Percentiles rank a stretch among this genome's conserved stretches.
These are phyloP conservation scores for Fusarium subglutinans DNA, from an alignment of 2,329 filamentous ascomycete species.

Conservation along the genomic window DNA sequence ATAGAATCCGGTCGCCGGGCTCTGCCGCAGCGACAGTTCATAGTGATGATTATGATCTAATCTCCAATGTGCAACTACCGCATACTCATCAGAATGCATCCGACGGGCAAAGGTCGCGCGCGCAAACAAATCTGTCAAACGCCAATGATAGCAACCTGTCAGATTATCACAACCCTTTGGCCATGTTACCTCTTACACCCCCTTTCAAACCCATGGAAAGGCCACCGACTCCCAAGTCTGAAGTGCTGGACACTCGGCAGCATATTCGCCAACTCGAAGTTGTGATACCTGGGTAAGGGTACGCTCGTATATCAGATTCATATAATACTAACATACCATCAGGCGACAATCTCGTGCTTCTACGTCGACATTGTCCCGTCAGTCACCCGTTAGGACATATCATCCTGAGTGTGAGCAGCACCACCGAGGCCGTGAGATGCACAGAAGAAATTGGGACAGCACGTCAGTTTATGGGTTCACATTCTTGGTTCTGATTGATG, in stretches of 20 bases:
- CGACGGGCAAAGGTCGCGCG: not conserved
- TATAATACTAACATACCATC: not conserved
- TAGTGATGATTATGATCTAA: conserved; percentile 48
- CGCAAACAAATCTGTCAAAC: not conserved
- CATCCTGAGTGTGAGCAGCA: not conserved
- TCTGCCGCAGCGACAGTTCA: conserved; percentile 49
- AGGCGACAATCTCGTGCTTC: not conserved
- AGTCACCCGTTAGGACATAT: not conserved
- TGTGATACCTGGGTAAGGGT: not conserved
- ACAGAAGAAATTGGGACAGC: conserved; percentile 10
- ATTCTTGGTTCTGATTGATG: not conserved
- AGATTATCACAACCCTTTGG: conserved; percentile 20
- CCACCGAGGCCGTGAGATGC: conserved; percentile 19
- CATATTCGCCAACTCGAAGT: not conserved
- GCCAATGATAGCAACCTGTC: conserved; percentile 8
- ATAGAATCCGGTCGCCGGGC: conserved; percentile 34
- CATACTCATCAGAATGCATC: not conserved
- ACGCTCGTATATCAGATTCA: not conserved
- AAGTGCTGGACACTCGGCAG: not conserved
- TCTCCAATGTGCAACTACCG: not conserved
- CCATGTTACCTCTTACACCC: conserved; percentile 28
- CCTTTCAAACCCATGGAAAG: conserved; percentile 3
- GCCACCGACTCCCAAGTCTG: not conserved
- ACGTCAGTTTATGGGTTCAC: not conserved
- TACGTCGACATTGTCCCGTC: not conserved